These are phyloP conservation scores for Amanita muscaria DNA, from an alignment of 768 basidiomycete species.

Conservation along the genomic window DNA sequence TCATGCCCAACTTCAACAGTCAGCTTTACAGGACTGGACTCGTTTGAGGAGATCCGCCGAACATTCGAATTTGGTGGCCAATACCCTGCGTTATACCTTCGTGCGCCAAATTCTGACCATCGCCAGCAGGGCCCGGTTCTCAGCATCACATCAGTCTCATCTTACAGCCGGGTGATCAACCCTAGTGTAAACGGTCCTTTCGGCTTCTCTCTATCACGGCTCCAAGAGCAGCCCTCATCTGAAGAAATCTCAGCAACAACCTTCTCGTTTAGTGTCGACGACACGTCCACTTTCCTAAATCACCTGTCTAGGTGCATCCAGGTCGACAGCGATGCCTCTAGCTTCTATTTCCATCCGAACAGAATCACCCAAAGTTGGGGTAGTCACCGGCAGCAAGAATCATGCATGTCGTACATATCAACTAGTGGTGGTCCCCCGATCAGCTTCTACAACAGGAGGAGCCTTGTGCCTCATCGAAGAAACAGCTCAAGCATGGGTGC, in stretches of 20 bases:
- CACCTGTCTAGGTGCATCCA: slow-evolving; percentile 37
- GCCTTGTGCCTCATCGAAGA: slow-evolving; percentile 40
- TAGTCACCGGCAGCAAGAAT: slow-evolving; percentile 58
- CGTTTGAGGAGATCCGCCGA: slow-evolving; percentile 68
- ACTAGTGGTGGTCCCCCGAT: slow-evolving; percentile 52
- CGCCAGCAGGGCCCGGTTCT: slow-evolving; percentile 49
- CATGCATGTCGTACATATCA: slow-evolving; percentile 44
- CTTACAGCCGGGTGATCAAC: slow-evolving; percentile 62
- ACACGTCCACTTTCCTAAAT: slow-evolving; percentile 60
- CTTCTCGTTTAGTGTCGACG: slow-evolving; percentile 54
- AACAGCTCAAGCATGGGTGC: slow-evolving; percentile 52
- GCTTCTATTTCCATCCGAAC: slow-evolving; percentile 60
- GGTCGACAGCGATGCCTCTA: slow-evolving; percentile 69
- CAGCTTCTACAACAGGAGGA: slow-evolving; percentile 59
- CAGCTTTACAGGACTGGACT: slow-evolving; percentile 66
- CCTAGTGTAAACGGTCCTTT: slow-evolving; percentile 63
- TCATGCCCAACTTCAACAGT: slow-evolving; percentile 42
- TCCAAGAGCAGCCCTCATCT: too few relatives aligned
- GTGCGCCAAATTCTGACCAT: slow-evolving; percentile 32
- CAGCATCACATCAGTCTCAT: slow-evolving; percentile 75
- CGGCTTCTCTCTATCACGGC: slow-evolving; percentile 52
- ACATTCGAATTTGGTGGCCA: slow-evolving; percentile 65
- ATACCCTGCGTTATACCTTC: slow-evolving; percentile 61
- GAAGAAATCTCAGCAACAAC: too few relatives aligned
- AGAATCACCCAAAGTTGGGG: slow-evolving; percentile 28